Conservation (phyloP, 495 filamentous ascomycete genomes). For the Stereocaulon alpinum region DNA sequence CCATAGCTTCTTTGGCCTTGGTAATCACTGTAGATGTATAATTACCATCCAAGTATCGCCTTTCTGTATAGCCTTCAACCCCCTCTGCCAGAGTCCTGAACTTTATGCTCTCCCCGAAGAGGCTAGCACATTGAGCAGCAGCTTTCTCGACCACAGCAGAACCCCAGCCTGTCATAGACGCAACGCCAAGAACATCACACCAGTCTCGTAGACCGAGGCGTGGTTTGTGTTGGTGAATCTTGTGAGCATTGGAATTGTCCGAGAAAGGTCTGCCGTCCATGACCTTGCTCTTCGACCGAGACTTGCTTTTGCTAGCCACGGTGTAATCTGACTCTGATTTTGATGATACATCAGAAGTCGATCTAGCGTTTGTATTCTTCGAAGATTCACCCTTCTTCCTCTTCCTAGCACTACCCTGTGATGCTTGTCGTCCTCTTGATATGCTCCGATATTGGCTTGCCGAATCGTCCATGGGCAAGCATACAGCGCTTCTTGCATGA, state of each 20-base stretch:
- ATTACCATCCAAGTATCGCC: neutral
- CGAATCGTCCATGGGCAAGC: conserved; percentile 24
- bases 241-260: neutral
- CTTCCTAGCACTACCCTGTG: conserved; percentile 10
- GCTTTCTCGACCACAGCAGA: conserved; percentile 51
- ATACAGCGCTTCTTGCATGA: conserved; percentile 41
- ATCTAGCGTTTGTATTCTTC: conserved; percentile 16
- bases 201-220: conserved; percentile 55
- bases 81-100: conserved; percentile 48
- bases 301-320: neutral
- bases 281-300: neutral
- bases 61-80: neutral
- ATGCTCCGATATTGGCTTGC: conserved; percentile 22
- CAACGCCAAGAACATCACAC: conserved; percentile 68
- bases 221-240: conserved; percentile 13
- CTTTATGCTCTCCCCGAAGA: conserved; percentile 57
- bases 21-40: neutral
- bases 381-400: conserved; percentile 8
- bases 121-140: conserved; percentile 53
- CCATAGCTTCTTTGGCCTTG: neutral
- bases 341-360: neutral
- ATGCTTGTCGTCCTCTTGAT: conserved; percentile 18
- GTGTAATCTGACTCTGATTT: neutral
- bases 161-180: conserved; percentile 58
- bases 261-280: neutral